These are phyloP conservation scores for Macaranga tanarius DNA, from an alignment of 441 rosid genomes.

Conservation along the genomic window DNA sequence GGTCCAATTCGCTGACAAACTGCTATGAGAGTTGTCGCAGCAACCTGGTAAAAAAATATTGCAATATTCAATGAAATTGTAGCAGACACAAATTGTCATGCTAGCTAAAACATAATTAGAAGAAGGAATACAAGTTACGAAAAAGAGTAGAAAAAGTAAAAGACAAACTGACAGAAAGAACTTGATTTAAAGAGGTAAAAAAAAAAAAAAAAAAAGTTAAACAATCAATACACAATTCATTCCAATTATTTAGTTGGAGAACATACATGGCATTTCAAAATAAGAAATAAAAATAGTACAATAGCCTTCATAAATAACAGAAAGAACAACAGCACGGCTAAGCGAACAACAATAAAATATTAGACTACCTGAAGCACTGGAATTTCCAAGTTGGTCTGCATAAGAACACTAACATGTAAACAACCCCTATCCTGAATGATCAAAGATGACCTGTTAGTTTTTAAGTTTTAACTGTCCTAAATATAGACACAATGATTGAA, in stretches of 20 bases:
- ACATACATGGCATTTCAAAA: background rate
- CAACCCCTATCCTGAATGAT: constrained; percentile 63
- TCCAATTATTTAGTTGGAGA: background rate
- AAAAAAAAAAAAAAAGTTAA: constrained; percentile 8
- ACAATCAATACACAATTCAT: constrained; percentile 10
- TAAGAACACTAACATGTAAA: constrained; percentile 65
- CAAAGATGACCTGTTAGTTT: constrained; percentile 24
- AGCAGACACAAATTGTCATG: constrained; percentile 11
- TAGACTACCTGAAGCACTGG: constrained; percentile 74
- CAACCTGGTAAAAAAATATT: constrained; percentile 55
- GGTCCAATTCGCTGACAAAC: constrained; percentile 91
- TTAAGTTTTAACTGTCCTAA: constrained; percentile 17
- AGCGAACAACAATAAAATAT: constrained; percentile 19
- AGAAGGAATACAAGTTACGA: background rate
- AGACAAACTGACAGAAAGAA: background rate
- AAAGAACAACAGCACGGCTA: constrained; percentile 13
- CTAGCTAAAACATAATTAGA: constrained; percentile 1
- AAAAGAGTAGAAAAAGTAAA: background rate
- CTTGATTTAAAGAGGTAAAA: constrained; percentile 4
- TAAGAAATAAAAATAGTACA: constrained; percentile 5
- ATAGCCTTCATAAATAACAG: constrained; percentile 2
- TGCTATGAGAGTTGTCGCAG: constrained; percentile 68
- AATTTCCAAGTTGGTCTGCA: constrained; percentile 67
- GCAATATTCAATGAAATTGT: constrained; percentile 12
- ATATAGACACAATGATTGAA: constrained; percentile 18